Percentiles rank a stretch among this genome's conserved stretches.
Evolutionary conservation across 257 asterid genomes (phyloP).

Genomic region (Linderniella brevidens): DNA sequence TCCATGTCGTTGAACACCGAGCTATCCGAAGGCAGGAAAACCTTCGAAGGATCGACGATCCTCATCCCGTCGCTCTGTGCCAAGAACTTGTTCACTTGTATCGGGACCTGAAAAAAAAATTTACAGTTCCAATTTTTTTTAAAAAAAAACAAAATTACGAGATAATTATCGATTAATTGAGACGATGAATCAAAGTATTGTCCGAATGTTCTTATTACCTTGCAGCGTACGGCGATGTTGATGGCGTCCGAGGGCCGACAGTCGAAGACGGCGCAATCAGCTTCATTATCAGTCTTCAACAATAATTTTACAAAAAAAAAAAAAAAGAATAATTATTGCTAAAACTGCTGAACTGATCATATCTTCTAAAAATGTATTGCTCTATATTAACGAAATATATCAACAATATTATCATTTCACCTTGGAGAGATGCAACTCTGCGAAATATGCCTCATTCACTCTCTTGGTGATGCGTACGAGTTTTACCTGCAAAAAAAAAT

Average conservation of each 20-base stretch:
- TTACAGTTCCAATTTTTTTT: not conserved
- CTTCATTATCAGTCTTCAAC: conserved; percentile 1
- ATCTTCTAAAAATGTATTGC: too few species aligned
- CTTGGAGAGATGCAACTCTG: conserved; percentile 69
- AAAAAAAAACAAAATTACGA: not conserved
- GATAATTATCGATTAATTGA: not conserved
- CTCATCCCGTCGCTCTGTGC: conserved; percentile 38
- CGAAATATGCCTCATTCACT: conserved; percentile 87
- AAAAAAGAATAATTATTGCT: too few species aligned
- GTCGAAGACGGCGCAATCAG: conserved; percentile 2
- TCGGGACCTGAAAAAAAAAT: conserved; percentile 32
- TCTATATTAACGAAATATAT: too few species aligned
- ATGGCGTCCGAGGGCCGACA: conserved; percentile 4
- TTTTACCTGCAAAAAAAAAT: conserved; percentile 46
- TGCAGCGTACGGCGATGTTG: conserved; percentile 7
- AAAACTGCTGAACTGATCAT: too few species aligned
- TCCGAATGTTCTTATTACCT: not conserved
- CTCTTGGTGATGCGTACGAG: conserved; percentile 90
- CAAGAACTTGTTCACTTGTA: conserved; percentile 35
- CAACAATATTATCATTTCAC: too few species aligned
- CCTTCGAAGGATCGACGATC: conserved; percentile 28
- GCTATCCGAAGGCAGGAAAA: conserved; percentile 13
- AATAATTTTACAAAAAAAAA: not conserved
- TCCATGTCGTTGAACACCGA: conserved; percentile 17
- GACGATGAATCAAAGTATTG: not conserved